Evolutionary conservation across 1,284 basidiomycete species (phyloP).

Genomic region (Puccinia hordei): DNA sequence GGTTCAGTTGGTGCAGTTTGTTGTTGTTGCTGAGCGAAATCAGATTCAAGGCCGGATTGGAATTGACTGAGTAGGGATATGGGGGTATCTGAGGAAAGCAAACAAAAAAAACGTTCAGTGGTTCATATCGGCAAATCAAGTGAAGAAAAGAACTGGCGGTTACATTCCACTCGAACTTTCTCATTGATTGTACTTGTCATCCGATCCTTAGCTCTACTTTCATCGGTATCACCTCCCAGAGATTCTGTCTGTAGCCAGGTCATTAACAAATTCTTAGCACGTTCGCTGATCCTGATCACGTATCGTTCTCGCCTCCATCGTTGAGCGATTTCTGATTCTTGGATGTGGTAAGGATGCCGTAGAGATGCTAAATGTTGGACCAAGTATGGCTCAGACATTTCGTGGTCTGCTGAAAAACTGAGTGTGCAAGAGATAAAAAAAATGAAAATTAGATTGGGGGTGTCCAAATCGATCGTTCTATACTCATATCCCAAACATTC

Average conservation of each 20-base stretch:
- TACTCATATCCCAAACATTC: constrained; percentile 3
- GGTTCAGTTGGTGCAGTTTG: constrained; percentile 17
- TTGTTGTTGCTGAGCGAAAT: constrained; percentile 33
- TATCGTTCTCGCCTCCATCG: constrained; percentile 89
- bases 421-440: background rate
- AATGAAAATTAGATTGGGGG: background rate
- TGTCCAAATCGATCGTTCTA: background rate
- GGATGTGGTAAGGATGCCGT: constrained; percentile 77
- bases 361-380: constrained; percentile 81
- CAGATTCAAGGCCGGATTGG: constrained; percentile 44
- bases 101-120: background rate
- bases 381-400: constrained; percentile 67
- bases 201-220: constrained; percentile 74
- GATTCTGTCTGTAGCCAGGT: constrained; percentile 94
- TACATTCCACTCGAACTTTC: constrained; percentile 85
- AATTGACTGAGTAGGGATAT: constrained; percentile 43
- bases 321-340: constrained; percentile 69
- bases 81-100: constrained; percentile 33
- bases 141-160: constrained; percentile 53
- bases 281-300: constrained; percentile 83
- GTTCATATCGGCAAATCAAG: background rate
- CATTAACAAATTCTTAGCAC: constrained; percentile 85
- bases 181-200: constrained; percentile 74
- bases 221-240: constrained; percentile 71
- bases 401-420: constrained; percentile 56